phyloP scores from a whole-genome alignment of 352 stramenopile genomes.

The Pythium brassicae region DNA sequence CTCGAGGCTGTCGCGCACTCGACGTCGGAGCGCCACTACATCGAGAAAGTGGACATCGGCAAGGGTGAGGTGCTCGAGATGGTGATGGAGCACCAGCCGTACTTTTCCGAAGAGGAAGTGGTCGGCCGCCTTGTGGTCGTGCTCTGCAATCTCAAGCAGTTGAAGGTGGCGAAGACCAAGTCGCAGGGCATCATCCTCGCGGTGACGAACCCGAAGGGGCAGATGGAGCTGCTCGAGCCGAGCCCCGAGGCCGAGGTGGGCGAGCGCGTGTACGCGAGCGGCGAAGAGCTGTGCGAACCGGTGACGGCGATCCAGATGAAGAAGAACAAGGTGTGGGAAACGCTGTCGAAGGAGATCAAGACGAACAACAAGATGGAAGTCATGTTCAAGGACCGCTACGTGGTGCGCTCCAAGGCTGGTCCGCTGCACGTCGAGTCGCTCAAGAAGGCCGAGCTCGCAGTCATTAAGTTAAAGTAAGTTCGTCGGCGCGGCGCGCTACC shows the following conservation, averaged over 20 bases:
- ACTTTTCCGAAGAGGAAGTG: constrained; percentile 72
- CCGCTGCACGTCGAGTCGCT: constrained; percentile 60
- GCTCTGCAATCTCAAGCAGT: constrained; percentile 73
- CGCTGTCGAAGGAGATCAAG: constrained; percentile 68
- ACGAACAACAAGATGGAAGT: constrained; percentile 75
- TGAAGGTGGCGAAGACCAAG: constrained; percentile 62
- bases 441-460: constrained; percentile 37
- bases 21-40: constrained; percentile 68
- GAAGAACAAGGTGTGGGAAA: constrained; percentile 84
- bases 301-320: constrained; percentile 81
- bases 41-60: constrained; percentile 73
- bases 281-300: constrained; percentile 62
- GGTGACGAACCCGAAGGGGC: constrained; percentile 47
- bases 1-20: constrained; percentile 61
- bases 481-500: background rate
- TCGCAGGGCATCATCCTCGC: constrained; percentile 62
- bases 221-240: constrained; percentile 60
- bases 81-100: constrained; percentile 74
- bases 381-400: constrained; percentile 60
- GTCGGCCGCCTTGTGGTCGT: constrained; percentile 65
- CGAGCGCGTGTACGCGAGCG: constrained; percentile 67
- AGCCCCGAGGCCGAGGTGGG: constrained; percentile 56
- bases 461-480: constrained; percentile 18
- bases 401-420: constrained; percentile 48
- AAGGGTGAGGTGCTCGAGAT: constrained; percentile 72